These are phyloP conservation scores for Nemania bipapillata DNA, from an alignment of 2,329 filamentous ascomycete species.

Conservation along the genomic window DNA sequence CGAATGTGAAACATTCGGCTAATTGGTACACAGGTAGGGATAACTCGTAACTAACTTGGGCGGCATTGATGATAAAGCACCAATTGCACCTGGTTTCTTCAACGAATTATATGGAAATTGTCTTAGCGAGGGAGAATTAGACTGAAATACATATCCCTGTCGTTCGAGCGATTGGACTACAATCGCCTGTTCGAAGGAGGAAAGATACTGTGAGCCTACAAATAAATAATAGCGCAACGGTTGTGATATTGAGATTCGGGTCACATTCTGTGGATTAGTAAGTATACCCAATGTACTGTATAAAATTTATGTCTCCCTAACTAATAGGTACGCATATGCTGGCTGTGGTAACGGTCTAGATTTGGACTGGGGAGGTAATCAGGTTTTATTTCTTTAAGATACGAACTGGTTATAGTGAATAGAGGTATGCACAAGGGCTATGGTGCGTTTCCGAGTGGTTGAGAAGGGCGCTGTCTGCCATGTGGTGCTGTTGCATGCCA, in stretches of 20 bases:
- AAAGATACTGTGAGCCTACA: background rate
- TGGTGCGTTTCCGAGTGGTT: slow-evolving; percentile 34
- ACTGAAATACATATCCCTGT: background rate
- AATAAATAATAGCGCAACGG: background rate
- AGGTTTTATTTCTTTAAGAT: background rate
- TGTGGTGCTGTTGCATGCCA: slow-evolving; percentile 36
- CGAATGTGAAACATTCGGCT: background rate
- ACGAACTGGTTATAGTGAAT: background rate
- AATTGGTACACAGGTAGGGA: background rate
- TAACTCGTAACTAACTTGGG: background rate
- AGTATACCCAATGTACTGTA: too few species aligned
- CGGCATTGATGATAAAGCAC: background rate
- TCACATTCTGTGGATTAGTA: background rate
- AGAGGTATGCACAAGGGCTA: slow-evolving; percentile 20
- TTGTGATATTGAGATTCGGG: background rate
- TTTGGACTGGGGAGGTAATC: background rate
- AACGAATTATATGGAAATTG: background rate
- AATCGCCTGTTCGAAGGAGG: background rate
- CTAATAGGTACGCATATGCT: too few species aligned
- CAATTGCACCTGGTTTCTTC: background rate
- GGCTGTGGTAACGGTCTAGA: slow-evolving; percentile 1
- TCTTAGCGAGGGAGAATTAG: background rate
- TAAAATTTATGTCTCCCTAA: background rate
- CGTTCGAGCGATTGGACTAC: background rate
- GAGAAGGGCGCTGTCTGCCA: slow-evolving; percentile 22